A percentile compares a stretch with the other conserved stretches of the same genome.
Conservation (phyloP, 2,329 filamentous ascomycete species). For the Trichoderma cornu-damae region DNA sequence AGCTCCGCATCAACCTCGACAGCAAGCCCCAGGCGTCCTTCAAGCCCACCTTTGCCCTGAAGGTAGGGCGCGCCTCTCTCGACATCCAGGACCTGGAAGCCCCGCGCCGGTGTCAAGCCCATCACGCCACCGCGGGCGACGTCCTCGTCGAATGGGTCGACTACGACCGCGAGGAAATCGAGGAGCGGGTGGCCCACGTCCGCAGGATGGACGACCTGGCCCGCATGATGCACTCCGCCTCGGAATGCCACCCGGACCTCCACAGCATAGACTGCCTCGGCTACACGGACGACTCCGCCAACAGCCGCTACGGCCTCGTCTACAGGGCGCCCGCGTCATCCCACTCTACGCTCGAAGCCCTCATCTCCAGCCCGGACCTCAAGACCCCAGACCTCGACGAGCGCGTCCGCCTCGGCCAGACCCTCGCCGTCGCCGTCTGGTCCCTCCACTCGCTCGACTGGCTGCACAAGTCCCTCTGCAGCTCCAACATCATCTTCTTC, state of each 20-base stretch:
- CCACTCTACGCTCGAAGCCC: constrained; percentile 37
- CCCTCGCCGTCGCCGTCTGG: constrained; percentile 42
- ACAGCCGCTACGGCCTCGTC: constrained; percentile 41
- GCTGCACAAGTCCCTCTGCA: constrained; percentile 53
- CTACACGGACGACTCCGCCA: constrained; percentile 40
- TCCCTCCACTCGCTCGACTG: constrained; percentile 51
- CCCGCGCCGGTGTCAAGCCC: constrained; percentile 29
- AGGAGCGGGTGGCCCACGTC: constrained; percentile 40
- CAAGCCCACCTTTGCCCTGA: constrained; percentile 40
- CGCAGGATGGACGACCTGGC: constrained; percentile 44
- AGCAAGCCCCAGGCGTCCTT: constrained; percentile 37
- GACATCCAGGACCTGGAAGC: constrained; percentile 19
- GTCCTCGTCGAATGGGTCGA: constrained; percentile 43
- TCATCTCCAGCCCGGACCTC: constrained; percentile 37
- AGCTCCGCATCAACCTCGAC: constrained; percentile 44
- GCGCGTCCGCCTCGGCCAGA: constrained; percentile 39
- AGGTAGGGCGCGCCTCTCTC: constrained; percentile 34
- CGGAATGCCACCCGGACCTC: constrained; percentile 41
- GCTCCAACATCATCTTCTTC: constrained; percentile 52
- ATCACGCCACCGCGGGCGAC: constrained; percentile 32
- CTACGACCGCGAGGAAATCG: constrained; percentile 40
- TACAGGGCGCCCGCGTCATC: constrained; percentile 36
- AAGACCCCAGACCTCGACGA: constrained; percentile 43
- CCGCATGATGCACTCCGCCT: constrained; percentile 44
- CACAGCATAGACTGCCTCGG: constrained; percentile 45